These are phyloP conservation scores for Mucor circinelloides DNA, from an alignment of 371 early-diverging fungal genomes.

Conservation along the genomic window DNA sequence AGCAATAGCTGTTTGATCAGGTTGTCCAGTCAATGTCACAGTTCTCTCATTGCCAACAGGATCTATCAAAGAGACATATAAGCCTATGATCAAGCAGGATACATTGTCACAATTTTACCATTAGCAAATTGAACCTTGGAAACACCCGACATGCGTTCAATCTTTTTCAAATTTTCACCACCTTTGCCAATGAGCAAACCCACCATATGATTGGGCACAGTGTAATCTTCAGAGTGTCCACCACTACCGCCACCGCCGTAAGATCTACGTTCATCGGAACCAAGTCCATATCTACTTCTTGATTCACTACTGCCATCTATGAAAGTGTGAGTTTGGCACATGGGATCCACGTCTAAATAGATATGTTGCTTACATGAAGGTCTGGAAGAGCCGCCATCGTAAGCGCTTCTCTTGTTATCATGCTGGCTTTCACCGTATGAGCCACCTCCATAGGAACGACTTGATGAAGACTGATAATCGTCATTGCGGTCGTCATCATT, in stretches of 20 bases:
- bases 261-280: slow-evolving; percentile 47
- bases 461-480: slow-evolving; percentile 16
- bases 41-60: slow-evolving; percentile 59
- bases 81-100: background rate
- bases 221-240: slow-evolving; percentile 43
- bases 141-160: slow-evolving; percentile 70
- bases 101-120: slow-evolving; percentile 32
- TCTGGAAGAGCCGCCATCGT: slow-evolving; percentile 39
- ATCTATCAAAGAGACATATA: slow-evolving; percentile 17
- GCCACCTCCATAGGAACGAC: slow-evolving; percentile 22
- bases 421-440: slow-evolving; percentile 22
- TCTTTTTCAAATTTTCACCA: slow-evolving; percentile 81
- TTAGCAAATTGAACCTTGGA: slow-evolving; percentile 72
- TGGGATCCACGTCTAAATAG: background rate
- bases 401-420: slow-evolving; percentile 48
- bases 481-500: slow-evolving; percentile 27
- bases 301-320: slow-evolving; percentile 24
- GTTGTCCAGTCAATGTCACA: slow-evolving; percentile 66
- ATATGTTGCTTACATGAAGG: slow-evolving; percentile 27
- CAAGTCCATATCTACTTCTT: slow-evolving; percentile 58
- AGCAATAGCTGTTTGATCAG: slow-evolving; percentile 64
- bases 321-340: background rate
- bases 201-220: slow-evolving; percentile 71
- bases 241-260: slow-evolving; percentile 8
- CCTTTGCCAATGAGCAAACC: slow-evolving; percentile 87